Evolutionary conservation across 2,329 filamentous ascomycete genomes (phyloP), one percentile per base, ranked within the genome.

Genomic region (Emericellopsis atlantica): DNA sequence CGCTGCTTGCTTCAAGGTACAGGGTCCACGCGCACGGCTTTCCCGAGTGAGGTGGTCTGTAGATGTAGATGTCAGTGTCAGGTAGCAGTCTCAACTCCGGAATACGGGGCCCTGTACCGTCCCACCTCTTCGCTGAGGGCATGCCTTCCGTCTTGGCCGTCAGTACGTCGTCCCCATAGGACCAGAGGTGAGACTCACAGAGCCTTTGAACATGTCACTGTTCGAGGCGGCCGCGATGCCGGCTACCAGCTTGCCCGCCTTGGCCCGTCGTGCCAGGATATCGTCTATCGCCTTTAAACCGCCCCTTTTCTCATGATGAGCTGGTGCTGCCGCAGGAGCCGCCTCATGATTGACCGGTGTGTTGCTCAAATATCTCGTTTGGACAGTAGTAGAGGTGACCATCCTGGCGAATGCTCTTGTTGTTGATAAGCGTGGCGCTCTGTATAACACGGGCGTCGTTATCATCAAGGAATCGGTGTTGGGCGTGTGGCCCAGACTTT

Each of bases 121-220:
- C 84, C 82, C 85, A 95, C 58, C 79, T 68, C 59, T 81, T 87
- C 4, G 90, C 84, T 54, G 79, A 81, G 4, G 84, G 83, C 55
- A 90, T 89, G 16, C 71, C 61, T 7, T 51, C 49, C 43, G 54
- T 58, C 58, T 64, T 43, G 43, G 9, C 14, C 37, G n/a, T 10
- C 14, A 32, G 22, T 11, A 43, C 32, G 18, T 21, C 18, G 18
- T 21, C 18, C 18, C 18, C 5, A 21, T 21, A 21, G 18, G 5
- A 21, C 18, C 18, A 21, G 5, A 4, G 18, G 18, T 21, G 18
- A 5, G 12, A 51, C 74, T 51, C 60, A 84, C 79, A 41, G 76
- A 70, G 40, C 78, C 78, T 62, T 92, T 92, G 63, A 93, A 95
- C 67, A 84, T 79, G 51, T 89, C 82, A 58, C 84, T 85, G 59